These are phyloP conservation scores for Sorghum bicolor DNA, from an alignment of 176 grass and related monocot genomes.

Conservation along the genomic window DNA sequence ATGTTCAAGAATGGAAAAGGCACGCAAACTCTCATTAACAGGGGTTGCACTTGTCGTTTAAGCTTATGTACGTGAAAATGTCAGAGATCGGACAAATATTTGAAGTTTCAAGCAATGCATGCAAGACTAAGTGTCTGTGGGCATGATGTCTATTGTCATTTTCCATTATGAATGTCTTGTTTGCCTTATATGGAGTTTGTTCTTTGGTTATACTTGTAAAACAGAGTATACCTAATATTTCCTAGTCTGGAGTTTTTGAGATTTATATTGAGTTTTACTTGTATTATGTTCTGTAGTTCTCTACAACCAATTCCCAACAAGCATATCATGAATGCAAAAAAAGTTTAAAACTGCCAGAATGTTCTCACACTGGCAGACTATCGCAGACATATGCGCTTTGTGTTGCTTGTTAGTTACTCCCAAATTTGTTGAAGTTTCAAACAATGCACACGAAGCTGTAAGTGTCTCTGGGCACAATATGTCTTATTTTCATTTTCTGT, in stretches of 20 bases:
- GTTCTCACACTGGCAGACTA: neutral
- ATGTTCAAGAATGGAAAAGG: neutral
- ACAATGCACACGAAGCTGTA: neutral
- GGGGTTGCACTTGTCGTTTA: neutral
- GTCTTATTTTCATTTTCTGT: slow-evolving; percentile 4
- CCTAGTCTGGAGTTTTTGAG: neutral
- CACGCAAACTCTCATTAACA: neutral
- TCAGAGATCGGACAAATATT: neutral
- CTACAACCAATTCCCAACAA: neutral
- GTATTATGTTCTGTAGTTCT: neutral
- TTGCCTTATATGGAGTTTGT: neutral
- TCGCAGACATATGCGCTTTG: neutral
- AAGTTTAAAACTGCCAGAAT: neutral
- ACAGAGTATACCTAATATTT: neutral
- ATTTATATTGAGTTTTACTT: neutral
- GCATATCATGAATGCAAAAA: slow-evolving; percentile 10
- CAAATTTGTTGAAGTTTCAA: neutral
- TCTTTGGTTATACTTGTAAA: neutral
- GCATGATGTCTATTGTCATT: neutral
- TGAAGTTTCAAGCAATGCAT: neutral
- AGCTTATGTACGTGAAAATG: neutral
- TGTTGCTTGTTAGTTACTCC: neutral
- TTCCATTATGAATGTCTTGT: slow-evolving; percentile 4
- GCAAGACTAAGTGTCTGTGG: neutral
- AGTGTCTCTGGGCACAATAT: neutral